phyloP scores from a whole-genome alignment of 2,329 filamentous ascomycete species.

The Grosmannia clavigera region DNA sequence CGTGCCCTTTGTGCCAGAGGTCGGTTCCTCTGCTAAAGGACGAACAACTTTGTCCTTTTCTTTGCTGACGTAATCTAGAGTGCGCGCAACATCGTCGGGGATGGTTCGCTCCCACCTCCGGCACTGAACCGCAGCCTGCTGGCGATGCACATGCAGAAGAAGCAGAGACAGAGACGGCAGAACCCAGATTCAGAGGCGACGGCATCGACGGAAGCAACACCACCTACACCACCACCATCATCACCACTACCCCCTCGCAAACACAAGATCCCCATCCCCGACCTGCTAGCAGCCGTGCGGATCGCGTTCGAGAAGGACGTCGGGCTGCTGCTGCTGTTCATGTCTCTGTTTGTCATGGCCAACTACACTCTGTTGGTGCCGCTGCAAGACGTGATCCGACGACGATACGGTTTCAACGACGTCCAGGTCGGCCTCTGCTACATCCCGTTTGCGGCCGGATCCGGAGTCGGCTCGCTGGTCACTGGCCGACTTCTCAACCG shows the following conservation, averaged over 20 bases:
- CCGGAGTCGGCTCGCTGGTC: constrained; percentile 21
- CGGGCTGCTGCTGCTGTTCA: constrained; percentile 21
- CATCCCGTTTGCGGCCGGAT: constrained; percentile 25
- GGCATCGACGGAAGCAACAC: background rate
- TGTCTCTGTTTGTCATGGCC: constrained; percentile 23
- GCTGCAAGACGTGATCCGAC: constrained; percentile 20
- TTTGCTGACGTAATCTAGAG: constrained; percentile 11
- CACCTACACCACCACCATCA: constrained; percentile 1
- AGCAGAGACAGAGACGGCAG: background rate
- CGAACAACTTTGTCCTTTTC: no score
- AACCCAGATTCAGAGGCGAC: constrained; percentile 6
- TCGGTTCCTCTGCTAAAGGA: background rate
- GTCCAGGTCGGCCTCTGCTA: constrained; percentile 30
- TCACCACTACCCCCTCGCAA: constrained; percentile 4
- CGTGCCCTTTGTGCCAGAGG: constrained; percentile 14
- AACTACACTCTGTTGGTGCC: constrained; percentile 21
- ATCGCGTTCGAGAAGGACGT: constrained; percentile 24
- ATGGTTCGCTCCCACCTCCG: constrained; percentile 29
- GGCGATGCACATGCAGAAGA: background rate
- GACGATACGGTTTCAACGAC: constrained; percentile 21
- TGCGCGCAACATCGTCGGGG: constrained; percentile 29
- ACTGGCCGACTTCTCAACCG: constrained; percentile 44
- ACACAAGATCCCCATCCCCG: constrained; percentile 15
- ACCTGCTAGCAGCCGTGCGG: constrained; percentile 19
- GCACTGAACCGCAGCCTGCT: constrained; percentile 13